Conservation (phyloP, 2,329 filamentous ascomycete species). For the Neofusicoccum sp. region DNA sequence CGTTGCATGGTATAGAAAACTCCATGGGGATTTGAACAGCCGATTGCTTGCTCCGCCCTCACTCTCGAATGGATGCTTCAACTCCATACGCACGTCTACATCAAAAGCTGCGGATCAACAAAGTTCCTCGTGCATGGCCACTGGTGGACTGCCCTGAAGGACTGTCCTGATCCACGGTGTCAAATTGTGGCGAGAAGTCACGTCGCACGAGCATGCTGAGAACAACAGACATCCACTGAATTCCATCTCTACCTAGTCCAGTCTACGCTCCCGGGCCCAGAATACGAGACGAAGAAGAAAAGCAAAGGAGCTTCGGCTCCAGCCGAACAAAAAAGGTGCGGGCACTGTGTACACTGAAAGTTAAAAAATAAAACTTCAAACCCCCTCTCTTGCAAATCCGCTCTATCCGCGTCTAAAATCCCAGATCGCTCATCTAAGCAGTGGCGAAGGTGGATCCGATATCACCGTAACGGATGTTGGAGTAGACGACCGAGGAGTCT, state of each 20-base stretch:
- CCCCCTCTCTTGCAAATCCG: neutral
- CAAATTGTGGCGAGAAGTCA: no score
- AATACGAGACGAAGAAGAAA: neutral
- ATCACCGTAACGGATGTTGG: constrained; percentile 42
- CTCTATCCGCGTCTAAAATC: constrained; percentile 3
- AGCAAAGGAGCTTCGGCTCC: neutral
- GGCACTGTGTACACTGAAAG: neutral
- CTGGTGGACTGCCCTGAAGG: no score
- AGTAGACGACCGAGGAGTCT: constrained; percentile 36
- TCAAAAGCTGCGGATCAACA: no score
- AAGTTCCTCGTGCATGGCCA: no score
- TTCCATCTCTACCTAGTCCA: neutral
- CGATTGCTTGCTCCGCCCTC: no score
- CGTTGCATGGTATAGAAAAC: neutral
- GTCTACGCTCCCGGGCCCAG: neutral
- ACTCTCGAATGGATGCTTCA: neutral
- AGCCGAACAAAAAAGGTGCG: no score
- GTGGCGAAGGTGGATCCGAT: constrained; percentile 38
- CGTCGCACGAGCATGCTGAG: neutral
- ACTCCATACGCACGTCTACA: neutral
- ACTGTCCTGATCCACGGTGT: no score
- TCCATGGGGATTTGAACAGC: neutral
- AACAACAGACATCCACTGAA: neutral
- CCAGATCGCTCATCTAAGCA: neutral
- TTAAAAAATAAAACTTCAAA: neutral